Conservation (phyloP, 163 green algal genomes). For the Scenedesmus sp. region DNA sequence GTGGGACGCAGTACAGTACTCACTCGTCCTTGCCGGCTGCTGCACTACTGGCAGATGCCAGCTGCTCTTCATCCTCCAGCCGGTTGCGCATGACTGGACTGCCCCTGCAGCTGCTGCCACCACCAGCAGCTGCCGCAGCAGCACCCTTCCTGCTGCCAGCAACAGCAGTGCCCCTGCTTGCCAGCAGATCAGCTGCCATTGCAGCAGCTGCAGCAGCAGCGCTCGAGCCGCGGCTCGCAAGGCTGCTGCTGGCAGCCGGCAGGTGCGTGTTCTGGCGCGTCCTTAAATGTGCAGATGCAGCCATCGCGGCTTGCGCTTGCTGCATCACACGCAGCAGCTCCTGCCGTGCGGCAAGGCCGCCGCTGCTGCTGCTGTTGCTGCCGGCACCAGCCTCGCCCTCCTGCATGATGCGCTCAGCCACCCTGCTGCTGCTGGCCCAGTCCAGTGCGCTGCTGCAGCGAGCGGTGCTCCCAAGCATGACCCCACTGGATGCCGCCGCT, state of each 20-base stretch:
- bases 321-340: neutral
- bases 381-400: neutral
- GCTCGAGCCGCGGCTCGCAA: neutral
- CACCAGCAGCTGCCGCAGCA: neutral
- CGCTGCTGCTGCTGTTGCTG: slow-evolving; percentile 17
- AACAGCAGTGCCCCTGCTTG: neutral
- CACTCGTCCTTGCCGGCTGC: neutral
- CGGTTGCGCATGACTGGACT: neutral
- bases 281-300: slow-evolving; percentile 1
- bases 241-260: slow-evolving; percentile 30
- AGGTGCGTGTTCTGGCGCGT: slow-evolving; percentile 29
- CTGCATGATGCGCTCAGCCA: neutral
- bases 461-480: neutral
- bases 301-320: slow-evolving; percentile 5
- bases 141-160: slow-evolving; percentile 14
- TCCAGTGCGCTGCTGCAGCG: neutral
- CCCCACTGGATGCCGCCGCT: neutral
- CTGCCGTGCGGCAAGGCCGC: neutral
- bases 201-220: slow-evolving; percentile 32
- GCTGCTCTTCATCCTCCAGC: neutral
- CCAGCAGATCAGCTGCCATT: slow-evolving; percentile 2
- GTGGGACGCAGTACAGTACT: neutral
- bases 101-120: neutral
- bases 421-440: slow-evolving; percentile 18
- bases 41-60: neutral